Percentiles rank a stretch among this genome's conserved stretches.
Conservation (phyloP, 306 rosid genomes). For the Mimosa pudica region DNA sequence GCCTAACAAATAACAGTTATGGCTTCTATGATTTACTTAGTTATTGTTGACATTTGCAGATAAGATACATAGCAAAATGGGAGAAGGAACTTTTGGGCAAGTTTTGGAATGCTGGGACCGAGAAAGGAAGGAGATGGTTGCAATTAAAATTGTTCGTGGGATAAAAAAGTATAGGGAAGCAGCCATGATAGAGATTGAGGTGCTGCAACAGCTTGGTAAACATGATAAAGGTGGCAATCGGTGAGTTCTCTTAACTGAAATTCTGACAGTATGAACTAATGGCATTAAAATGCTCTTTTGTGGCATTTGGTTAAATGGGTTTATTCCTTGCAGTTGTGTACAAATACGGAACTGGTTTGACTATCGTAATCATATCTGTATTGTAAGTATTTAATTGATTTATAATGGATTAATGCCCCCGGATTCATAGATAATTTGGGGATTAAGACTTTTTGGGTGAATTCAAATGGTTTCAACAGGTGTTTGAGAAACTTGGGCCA, state of each 20-base stretch:
- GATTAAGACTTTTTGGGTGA: slow-evolving; percentile 70
- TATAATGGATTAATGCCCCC: slow-evolving; percentile 92
- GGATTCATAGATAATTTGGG: slow-evolving; percentile 58
- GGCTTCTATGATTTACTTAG: neutral
- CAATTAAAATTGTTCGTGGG: slow-evolving; percentile 89
- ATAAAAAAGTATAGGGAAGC: slow-evolving; percentile 89
- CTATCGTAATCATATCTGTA: slow-evolving; percentile 99
- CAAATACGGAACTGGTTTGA: slow-evolving; percentile 99
- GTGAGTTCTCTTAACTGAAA: slow-evolving; percentile 48
- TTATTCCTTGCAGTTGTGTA: slow-evolving; percentile 99
- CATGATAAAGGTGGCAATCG: slow-evolving; percentile 91
- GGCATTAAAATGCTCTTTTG: slow-evolving; percentile 21
- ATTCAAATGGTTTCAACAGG: slow-evolving; percentile 98
- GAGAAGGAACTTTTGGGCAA: slow-evolving; percentile 99
- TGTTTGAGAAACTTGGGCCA: slow-evolving; percentile 99
- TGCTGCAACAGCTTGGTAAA: slow-evolving; percentile 87
- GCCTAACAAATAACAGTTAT: neutral
- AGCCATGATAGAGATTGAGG: slow-evolving; percentile 97
- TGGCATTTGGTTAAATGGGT: slow-evolving; percentile 73
- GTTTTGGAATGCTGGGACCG: slow-evolving; percentile 98
- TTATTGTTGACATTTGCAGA: slow-evolving; percentile 48
- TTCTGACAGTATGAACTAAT: slow-evolving; percentile 1
- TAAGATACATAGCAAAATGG: slow-evolving; percentile 89
- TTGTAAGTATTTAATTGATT: slow-evolving; percentile 95
- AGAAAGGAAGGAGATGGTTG: slow-evolving; percentile 90